Percentiles rank a stretch among this genome's conserved stretches.
These are phyloP conservation scores for Ceratocystiopsis minuta DNA, from an alignment of 2,329 filamentous ascomycete species.

Conservation along the genomic window DNA sequence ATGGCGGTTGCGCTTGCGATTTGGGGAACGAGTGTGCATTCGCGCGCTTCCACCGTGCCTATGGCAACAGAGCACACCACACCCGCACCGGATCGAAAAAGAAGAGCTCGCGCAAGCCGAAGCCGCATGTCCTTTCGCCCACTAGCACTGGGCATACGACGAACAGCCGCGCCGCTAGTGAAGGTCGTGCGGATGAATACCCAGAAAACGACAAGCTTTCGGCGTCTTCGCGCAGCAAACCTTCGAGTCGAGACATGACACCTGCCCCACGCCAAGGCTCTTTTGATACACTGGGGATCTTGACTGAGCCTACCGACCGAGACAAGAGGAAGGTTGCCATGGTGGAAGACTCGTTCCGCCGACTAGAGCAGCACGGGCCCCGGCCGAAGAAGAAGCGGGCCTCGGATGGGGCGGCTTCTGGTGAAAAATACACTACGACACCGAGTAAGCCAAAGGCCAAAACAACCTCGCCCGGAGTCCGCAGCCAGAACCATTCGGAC, in stretches of 20 bases:
- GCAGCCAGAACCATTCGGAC: background rate
- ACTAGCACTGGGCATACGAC: slow-evolving; percentile 43
- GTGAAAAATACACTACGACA: slow-evolving; percentile 3
- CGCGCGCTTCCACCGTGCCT: slow-evolving; percentile 41
- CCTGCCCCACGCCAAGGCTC: slow-evolving; percentile 38
- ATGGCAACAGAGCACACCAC: slow-evolving; percentile 27
- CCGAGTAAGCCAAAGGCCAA: slow-evolving; percentile 12
- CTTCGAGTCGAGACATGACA: slow-evolving; percentile 47
- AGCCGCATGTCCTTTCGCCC: slow-evolving; percentile 37
- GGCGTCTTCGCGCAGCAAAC: slow-evolving; percentile 41
- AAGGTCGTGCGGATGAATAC: slow-evolving; percentile 38
- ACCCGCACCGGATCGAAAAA: slow-evolving; percentile 20
- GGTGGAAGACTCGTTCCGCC: slow-evolving; percentile 45
- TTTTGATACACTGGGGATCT: slow-evolving; percentile 38
- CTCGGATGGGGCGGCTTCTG: slow-evolving; percentile 30
- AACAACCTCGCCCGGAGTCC: background rate
- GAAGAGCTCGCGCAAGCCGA: slow-evolving; percentile 33
- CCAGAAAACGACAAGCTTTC: slow-evolving; percentile 34
- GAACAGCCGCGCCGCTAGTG: slow-evolving; percentile 46
- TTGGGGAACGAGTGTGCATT: slow-evolving; percentile 45
- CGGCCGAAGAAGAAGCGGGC: slow-evolving; percentile 39
- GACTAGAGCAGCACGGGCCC: slow-evolving; percentile 34
- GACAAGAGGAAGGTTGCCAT: slow-evolving; percentile 50
- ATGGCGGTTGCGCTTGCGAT: slow-evolving; percentile 63
- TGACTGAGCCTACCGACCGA: slow-evolving; percentile 46